Conservation (phyloP, 1,284 basidiomycete species). For the Marasmius fiardii region DNA sequence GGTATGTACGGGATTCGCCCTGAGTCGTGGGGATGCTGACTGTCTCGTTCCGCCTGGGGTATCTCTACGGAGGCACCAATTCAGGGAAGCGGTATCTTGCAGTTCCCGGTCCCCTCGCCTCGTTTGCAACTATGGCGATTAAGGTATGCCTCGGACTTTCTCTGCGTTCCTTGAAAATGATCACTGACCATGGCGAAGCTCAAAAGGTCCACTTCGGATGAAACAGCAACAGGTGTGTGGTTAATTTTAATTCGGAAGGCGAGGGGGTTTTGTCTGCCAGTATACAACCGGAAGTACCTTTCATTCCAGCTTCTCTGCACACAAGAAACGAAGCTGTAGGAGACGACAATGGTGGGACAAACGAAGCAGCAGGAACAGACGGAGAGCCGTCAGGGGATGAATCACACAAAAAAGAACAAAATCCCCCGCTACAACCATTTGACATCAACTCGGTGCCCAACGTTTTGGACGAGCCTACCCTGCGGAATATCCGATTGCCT, state of each 20-base stretch:
- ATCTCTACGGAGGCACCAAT: conserved; percentile 16
- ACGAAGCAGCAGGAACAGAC: conserved; percentile 28
- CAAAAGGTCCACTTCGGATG: background rate
- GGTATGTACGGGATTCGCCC: too few relatives aligned
- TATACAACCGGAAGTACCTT: conserved; percentile 64
- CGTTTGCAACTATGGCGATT: conserved; percentile 1
- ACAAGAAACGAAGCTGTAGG: conserved; percentile 29
- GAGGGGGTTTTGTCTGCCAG: conserved; percentile 21
- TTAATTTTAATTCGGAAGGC: conserved; percentile 14
- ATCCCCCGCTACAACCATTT: conserved; percentile 40
- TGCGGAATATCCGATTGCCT: conserved; percentile 28
- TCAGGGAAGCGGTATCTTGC: conserved; percentile 33
- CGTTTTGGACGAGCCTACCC: conserved; percentile 66
- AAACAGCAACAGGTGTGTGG: conserved; percentile 10
- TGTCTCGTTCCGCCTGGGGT: background rate
- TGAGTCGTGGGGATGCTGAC: background rate
- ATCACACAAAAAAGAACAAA: conserved; percentile 4
- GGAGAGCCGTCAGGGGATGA: background rate
- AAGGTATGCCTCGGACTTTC: conserved; percentile 2
- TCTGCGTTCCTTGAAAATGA: conserved; percentile 1
- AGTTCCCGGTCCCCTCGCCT: conserved; percentile 34
- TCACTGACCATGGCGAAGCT: background rate
- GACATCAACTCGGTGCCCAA: conserved; percentile 77
- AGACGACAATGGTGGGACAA: conserved; percentile 69
- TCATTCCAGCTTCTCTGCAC: conserved; percentile 59